A percentile compares a stretch with the other conserved stretches of the same genome.
These are phyloP conservation scores for Penicillium longicatenatum DNA, from an alignment of 495 filamentous ascomycete species.

Conservation along the genomic window DNA sequence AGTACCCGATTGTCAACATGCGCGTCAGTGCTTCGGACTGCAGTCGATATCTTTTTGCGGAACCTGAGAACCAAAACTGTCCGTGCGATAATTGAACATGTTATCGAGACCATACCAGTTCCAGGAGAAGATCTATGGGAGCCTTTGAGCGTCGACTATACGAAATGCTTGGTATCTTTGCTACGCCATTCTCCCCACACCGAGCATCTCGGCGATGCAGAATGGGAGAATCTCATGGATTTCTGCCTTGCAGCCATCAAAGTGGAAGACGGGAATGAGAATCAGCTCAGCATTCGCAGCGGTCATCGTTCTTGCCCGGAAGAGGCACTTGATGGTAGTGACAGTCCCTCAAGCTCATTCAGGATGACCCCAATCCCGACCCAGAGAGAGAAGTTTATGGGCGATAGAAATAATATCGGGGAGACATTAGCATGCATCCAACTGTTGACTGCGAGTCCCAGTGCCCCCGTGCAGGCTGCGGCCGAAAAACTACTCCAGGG, in stretches of 20 bases:
- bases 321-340: slow-evolving; percentile 27
- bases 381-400: slow-evolving; percentile 28
- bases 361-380: slow-evolving; percentile 33
- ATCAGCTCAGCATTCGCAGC: slow-evolving; percentile 32
- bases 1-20: slow-evolving; percentile 64
- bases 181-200: slow-evolving; percentile 74
- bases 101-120: slow-evolving; percentile 70
- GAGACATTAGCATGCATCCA: slow-evolving; percentile 69
- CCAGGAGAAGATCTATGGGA: slow-evolving; percentile 61
- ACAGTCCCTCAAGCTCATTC: slow-evolving; percentile 34
- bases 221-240: slow-evolving; percentile 67
- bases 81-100: slow-evolving; percentile 75
- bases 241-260: slow-evolving; percentile 58
- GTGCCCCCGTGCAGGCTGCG: slow-evolving; percentile 66
- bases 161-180: slow-evolving; percentile 69
- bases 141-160: slow-evolving; percentile 75
- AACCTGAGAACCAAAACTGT: slow-evolving; percentile 76
- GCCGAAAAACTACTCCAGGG: slow-evolving; percentile 58
- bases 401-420: slow-evolving; percentile 41
- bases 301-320: slow-evolving; percentile 29
- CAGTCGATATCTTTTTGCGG: slow-evolving; percentile 65
- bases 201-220: slow-evolving; percentile 68
- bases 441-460: slow-evolving; percentile 64
- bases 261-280: slow-evolving; percentile 26
- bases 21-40: slow-evolving; percentile 70